Evolutionary conservation across 306 rosid species (phyloP), one percentile per base, ranked within the genome.

Genomic region (Quercus rubra): DNA sequence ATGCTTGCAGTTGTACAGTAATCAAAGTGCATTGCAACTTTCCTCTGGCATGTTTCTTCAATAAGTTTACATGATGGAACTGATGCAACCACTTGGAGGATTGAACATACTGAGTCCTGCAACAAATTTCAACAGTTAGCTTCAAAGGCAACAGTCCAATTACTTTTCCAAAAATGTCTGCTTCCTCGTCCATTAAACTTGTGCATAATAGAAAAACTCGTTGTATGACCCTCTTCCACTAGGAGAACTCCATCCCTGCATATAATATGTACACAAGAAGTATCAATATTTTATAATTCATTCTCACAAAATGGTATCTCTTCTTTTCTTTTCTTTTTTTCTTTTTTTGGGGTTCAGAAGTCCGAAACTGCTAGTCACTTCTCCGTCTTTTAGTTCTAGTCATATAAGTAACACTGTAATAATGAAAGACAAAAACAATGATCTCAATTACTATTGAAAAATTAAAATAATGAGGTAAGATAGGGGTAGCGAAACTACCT

Each of bases 181-280:
- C 97, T 83, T 89, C 95, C 90, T 84, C 90, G 92, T 91, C 97
- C 95, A 88, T 83, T 87, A 87, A 94, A 91, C 90, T 90, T 88
- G 92, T 89, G 92, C 80, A 90, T 88, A 91, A 83, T 87, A 89
- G 90, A 90, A 92, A 92, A 92, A 86, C 83, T 90, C 89, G 92
- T 66, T 82, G 96, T 88, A 84, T 92, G 99, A 89, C 88, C 94
- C 84, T 92, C 97, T 90, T 90, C 90, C 91, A 91, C 83, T 83
- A 88, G 90, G 86, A 81, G 92, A 90, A 91, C 93, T 90, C 95
- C 92, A 82, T 89, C 96, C 99, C 98, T 92, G 97, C 97, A 94
- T 91, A 80, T 90, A 84, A 91, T 90, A 85, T 86, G 92, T 90
- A 89, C 87, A 88, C 74, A 76, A 85, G 85, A 87, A 73, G 91